Conservation (phyloP, 345 rosid species). For the Draba incana region DNA sequence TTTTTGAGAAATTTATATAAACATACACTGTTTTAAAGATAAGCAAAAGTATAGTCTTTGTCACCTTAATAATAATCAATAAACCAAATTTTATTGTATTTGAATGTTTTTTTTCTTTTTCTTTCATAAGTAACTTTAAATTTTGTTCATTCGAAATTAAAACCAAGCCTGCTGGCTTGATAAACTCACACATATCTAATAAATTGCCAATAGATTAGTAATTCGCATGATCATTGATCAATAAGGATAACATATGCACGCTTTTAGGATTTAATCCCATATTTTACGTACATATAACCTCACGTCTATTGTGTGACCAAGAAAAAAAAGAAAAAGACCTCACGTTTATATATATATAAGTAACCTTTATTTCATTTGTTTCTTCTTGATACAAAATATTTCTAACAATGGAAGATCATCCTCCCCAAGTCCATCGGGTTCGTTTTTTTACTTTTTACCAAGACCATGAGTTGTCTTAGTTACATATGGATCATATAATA, state of each 20-base stretch:
- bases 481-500: not conserved
- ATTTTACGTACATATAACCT: not conserved
- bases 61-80: no score
- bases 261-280: not conserved
- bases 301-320: no score
- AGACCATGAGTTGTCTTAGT: not conserved
- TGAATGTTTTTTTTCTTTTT: not conserved
- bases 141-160: not conserved
- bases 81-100: no score
- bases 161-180: constrained; percentile 20
- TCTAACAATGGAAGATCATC: constrained; percentile 1
- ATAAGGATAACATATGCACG: not conserved
- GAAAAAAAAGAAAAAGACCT: no score
- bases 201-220: not conserved
- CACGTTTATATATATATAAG: not conserved
- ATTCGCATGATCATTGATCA: constrained; percentile 6
- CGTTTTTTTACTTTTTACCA: not conserved
- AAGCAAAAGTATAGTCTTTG: not conserved
- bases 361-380: not conserved
- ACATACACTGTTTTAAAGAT: not conserved
- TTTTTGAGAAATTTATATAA: not conserved
- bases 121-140: not conserved
- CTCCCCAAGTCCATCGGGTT: constrained; percentile 2
- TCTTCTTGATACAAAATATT: not conserved
- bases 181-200: not conserved